phyloP scores from a whole-genome alignment of 2,329 filamentous ascomycete species.

The Fragosphaeria purpurea region DNA sequence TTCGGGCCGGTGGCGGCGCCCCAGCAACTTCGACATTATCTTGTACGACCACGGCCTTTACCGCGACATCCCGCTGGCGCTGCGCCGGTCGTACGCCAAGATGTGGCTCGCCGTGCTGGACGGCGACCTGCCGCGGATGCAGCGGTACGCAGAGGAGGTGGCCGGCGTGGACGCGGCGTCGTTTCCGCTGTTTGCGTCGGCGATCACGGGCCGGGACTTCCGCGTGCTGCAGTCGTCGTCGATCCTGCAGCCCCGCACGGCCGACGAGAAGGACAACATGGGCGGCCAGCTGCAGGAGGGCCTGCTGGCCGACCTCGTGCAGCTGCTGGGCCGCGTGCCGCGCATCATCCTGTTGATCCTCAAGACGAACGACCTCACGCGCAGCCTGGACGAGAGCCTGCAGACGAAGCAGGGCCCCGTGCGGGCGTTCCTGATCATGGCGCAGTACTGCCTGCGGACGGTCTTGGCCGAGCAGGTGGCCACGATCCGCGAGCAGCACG shows the following conservation, averaged over 20 bases:
- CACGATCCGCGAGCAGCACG: conserved; percentile 36
- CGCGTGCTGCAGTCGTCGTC: conserved; percentile 57
- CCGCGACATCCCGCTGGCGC: conserved; percentile 70
- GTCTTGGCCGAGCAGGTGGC: conserved; percentile 57
- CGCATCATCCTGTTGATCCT: conserved; percentile 88
- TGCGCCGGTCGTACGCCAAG: conserved; percentile 85
- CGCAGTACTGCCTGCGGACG: conserved; percentile 56
- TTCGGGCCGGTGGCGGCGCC: conserved; percentile 29
- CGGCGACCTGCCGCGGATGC: conserved; percentile 76
- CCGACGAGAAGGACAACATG: conserved; percentile 78
- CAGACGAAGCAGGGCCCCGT: conserved; percentile 61
- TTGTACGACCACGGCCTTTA: conserved; percentile 97
- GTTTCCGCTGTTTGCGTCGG: conserved; percentile 90
- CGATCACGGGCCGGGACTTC: conserved; percentile 91
- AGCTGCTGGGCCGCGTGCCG: conserved; percentile 79
- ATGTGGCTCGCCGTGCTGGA: conserved; percentile 96
- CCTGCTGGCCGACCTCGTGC: conserved; percentile 77
- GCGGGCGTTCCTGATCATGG: conserved; percentile 57
- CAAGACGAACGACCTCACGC: conserved; percentile 94
- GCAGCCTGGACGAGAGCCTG: conserved; percentile 83
- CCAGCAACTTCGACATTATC: conserved; percentile 81
- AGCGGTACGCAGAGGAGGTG: conserved; percentile 77
- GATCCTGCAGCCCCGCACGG: conserved; percentile 43
- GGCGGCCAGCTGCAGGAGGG: conserved; percentile 76
- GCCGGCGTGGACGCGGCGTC: conserved; percentile 81